These are phyloP conservation scores for Aspergillus aculeatinus DNA, from an alignment of 2,329 filamentous ascomycete genomes.

Conservation along the genomic window DNA sequence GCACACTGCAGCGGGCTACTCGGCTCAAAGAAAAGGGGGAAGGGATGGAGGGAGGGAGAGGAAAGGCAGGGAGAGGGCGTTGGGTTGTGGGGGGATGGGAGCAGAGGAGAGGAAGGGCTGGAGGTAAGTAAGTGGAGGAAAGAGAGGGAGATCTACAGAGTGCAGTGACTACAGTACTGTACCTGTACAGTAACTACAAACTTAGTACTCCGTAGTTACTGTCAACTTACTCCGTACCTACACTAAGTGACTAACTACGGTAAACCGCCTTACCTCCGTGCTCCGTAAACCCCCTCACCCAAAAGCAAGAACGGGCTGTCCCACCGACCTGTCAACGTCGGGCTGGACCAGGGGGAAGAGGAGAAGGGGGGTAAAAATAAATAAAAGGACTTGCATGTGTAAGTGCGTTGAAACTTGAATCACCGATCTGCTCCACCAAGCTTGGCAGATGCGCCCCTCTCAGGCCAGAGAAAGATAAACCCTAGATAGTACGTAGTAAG, in stretches of 20 bases:
- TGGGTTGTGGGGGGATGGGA: too few species aligned
- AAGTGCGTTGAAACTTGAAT: background rate
- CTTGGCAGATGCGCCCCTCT: background rate
- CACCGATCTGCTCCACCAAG: background rate
- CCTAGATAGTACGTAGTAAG: background rate
- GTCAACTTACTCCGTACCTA: too few species aligned
- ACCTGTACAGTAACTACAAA: too few species aligned
- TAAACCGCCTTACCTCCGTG: too few species aligned
- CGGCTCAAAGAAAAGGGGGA: background rate
- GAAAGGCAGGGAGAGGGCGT: background rate
- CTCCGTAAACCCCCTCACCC: too few species aligned
- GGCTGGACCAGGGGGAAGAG: background rate
- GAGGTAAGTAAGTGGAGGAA: too few species aligned
- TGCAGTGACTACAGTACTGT: too few species aligned
- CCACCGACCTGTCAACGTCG: conserved; percentile 1
- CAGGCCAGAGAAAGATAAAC: background rate
- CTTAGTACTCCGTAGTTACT: too few species aligned
- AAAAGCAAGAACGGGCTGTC: background rate
- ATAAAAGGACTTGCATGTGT: background rate
- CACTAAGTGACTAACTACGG: too few species aligned
- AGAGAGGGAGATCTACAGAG: too few species aligned
- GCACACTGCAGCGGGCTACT: conserved; percentile 4
- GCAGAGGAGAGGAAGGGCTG: too few species aligned
- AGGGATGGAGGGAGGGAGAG: background rate
- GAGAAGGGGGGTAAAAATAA: background rate